phyloP scores from a whole-genome alignment of 139 green algal species.

The Haematococcus lacustris region DNA sequence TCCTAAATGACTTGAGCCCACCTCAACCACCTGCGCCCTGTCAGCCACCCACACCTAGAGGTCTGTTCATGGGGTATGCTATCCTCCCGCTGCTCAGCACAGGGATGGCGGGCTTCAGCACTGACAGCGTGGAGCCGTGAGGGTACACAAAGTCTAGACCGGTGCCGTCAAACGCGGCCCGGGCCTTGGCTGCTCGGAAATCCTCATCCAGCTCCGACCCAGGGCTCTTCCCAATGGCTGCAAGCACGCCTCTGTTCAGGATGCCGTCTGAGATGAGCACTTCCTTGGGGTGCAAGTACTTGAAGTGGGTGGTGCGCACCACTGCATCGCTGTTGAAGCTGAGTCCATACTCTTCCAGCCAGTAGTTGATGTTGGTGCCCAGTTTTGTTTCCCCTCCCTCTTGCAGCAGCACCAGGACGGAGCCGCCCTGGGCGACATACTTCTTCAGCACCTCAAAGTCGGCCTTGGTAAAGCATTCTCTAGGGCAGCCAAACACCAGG shows the following conservation, averaged over 20 bases:
- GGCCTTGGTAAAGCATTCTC: conserved; percentile 46
- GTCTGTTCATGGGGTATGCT: conserved; percentile 68
- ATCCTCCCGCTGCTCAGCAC: conserved; percentile 70
- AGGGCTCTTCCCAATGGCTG: conserved; percentile 23
- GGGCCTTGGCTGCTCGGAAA: conserved; percentile 19
- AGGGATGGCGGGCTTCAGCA: conserved; percentile 60
- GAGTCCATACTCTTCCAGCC: conserved; percentile 71
- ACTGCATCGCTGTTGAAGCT: conserved; percentile 64
- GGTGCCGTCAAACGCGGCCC: conserved; percentile 36
- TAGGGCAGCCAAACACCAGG: conserved; percentile 66
- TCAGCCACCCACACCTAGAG: no score
- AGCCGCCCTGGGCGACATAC: conserved; percentile 49
- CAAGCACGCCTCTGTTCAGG: conserved; percentile 65
- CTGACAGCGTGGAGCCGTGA: conserved; percentile 62
- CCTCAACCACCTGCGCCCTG: no score
- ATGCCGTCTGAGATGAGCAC: conserved; percentile 70
- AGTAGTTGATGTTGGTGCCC: conserved; percentile 76
- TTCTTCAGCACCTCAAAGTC: conserved; percentile 58
- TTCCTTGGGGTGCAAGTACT: conserved; percentile 80
- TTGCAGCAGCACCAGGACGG: conserved; percentile 51
- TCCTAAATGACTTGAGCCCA: no score
- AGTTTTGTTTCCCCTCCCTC: conserved; percentile 55
- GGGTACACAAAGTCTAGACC: conserved; percentile 70
- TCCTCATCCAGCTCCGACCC: conserved; percentile 28
- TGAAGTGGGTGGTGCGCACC: conserved; percentile 61